Base-by-base conservation (phyloP, 2,329 filamentous ascomycete species). In the Aspergillus pseudotamarii region DNA sequence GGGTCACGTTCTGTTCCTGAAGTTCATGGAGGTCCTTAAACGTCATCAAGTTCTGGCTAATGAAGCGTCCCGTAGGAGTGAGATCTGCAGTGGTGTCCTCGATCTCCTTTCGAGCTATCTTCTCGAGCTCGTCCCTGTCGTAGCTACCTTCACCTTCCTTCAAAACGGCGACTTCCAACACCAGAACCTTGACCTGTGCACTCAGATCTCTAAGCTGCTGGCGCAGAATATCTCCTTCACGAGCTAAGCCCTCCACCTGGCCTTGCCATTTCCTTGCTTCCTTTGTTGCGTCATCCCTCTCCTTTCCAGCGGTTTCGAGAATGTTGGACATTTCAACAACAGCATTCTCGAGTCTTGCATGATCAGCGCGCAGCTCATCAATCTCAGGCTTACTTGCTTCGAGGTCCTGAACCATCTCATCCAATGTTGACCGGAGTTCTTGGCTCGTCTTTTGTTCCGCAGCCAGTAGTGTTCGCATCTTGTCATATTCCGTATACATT, bases 171-270 rank as follows among this genome's bases (percentile, higher is more conserved):
- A 93, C 85, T 76, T 97, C 94, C 77, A 96, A 91, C 5, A 97
- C 85, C 6, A 99, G 85, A 73, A 96, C 89, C 76, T 96, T 96
- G 67, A 97, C 88, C 77, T 99, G 94, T 1, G 91, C 89, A 71
- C 93, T 93, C 23, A 96, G 85, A 76, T 98, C 95, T 38, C 94
- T 91, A 10, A 98, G 83, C 75, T 97, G 93, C 68, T 93, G 91
- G 58, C 91, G 90, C 28, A 96, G 82, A 45, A 97, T 92, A 64
- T 91, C 89, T 36, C 86, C 85, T 78, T 98, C 93, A 53, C 82
- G 84, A 6, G 80, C 77, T 30, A 85, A 77, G 21, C 86, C 86
- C 63, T 85, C 85, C 60, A 93, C 84, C 61, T 92, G 86, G n/a
- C 87, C 86, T 74, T 95, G 89, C 59, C 90, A 90, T 78, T 91